These are phyloP conservation scores for Chenopodium formosanum DNA, from an alignment of 148 eudicot species.

Conservation along the genomic window DNA sequence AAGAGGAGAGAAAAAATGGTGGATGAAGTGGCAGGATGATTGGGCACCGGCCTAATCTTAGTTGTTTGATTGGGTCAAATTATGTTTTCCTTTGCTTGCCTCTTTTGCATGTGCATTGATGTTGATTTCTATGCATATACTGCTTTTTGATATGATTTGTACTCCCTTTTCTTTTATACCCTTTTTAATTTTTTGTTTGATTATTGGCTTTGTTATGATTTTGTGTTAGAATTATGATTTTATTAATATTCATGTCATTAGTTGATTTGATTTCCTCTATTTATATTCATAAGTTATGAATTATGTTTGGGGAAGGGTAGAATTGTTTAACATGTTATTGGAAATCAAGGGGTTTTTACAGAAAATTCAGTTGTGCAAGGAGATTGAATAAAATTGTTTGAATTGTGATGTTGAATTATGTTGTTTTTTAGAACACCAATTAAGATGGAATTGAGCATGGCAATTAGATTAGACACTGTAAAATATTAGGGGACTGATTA, in stretches of 20 bases:
- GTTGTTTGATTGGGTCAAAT: constrained; percentile 66
- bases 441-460: not conserved
- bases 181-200: not conserved
- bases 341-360: too few species aligned
- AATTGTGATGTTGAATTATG: too few species aligned
- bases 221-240: not conserved
- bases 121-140: constrained; percentile 63
- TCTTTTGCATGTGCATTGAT: constrained; percentile 80
- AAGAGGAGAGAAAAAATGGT: constrained; percentile 18
- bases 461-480: too few species aligned
- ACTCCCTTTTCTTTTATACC: not conserved
- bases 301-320: not conserved
- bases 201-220: not conserved
- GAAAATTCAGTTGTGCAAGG: too few species aligned
- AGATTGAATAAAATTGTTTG: too few species aligned
- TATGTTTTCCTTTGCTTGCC: constrained; percentile 59
- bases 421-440: not conserved
- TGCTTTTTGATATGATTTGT: constrained; percentile 58
- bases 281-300: not conserved
- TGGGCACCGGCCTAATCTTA: constrained; percentile 75
- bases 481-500: too few species aligned
- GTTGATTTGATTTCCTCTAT: not conserved
- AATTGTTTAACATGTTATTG: not conserved
- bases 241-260: not conserved
- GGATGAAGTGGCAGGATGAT: constrained; percentile 67